Base-by-base conservation (phyloP, 1,139 yeast species). In the Kurtzmaniella natalensis region DNA sequence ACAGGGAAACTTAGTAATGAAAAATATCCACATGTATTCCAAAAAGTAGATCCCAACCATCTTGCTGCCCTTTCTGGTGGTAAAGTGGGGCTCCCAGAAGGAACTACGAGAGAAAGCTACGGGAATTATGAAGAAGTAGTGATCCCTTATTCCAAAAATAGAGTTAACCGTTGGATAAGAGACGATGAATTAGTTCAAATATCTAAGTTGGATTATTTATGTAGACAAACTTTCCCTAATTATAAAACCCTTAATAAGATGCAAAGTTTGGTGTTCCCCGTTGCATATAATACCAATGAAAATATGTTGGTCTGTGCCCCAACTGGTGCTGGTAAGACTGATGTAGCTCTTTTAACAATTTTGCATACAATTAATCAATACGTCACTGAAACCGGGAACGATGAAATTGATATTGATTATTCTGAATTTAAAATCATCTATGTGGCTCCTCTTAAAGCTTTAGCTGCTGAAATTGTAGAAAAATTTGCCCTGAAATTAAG, bases 271-370 rank as follows among this genome's bases (percentile, higher is more conserved):
- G 95, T 94, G 1, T 94, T 72, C 45, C 95, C 95, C 0, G 84
- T 88, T 13, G 98, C 96, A 0, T 94, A 92, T 53, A 78, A 82
- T 36, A 83, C 97, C 5, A 89, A 87, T 56, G 96, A 89, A 47
- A 92, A 94, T 50, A 84, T 94, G 96, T 69, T 92, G 33, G 89
- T 92, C 2, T 92, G 98, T 75, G 99, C 99, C 0, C 99, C 99
- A 2, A 92, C 99, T 0, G 98, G 99, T 70, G 97, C 98, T 6
- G 99, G 99, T 72, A 92, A 92, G 53, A 94, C 99, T 0, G 97
- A 94, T 56, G 95, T 94, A 26, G 99, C 99, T 0, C 63, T 94
- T 48, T 62, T 92, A 27, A 71, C 97, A 0, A 79, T 92, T 48
- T 64, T 94, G 35, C 86, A 83, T 47, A 76, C 94, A 0, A 81